A percentile compares a stretch with the other conserved stretches of the same genome.
phyloP scores from a whole-genome alignment of 306 rosid species.

The Fragaria iinumae region DNA sequence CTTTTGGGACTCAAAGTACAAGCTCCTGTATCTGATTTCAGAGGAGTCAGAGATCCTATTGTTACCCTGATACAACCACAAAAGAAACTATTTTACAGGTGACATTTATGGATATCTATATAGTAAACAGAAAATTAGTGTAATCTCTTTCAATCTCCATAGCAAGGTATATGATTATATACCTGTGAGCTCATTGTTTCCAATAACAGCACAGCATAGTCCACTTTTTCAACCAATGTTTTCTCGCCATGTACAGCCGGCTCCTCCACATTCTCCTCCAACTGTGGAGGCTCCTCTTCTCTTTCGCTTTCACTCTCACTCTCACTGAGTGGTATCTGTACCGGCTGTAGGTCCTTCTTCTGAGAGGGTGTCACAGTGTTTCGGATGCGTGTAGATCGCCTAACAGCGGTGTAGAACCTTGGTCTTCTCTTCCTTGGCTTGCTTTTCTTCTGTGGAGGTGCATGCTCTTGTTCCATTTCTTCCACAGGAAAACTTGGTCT shows the following conservation, averaged over 20 bases:
- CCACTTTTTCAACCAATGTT: constrained; percentile 44
- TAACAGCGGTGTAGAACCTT: constrained; percentile 14
- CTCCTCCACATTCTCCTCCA: constrained; percentile 27
- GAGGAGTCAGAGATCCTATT: constrained; percentile 11
- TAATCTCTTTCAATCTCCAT: background rate
- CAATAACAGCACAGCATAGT: constrained; percentile 34
- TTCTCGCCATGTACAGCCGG: constrained; percentile 19
- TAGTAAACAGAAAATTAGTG: background rate
- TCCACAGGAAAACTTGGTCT: background rate
- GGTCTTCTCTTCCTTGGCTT: constrained; percentile 24
- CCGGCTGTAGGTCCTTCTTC: constrained; percentile 19
- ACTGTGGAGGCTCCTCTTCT: constrained; percentile 36
- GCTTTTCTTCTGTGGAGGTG: background rate
- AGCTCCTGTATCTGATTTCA: constrained; percentile 35
- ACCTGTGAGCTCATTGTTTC: constrained; percentile 52
- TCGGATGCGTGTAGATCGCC: constrained; percentile 60
- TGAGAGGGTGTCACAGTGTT: constrained; percentile 10
- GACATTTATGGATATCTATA: background rate
- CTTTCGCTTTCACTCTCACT: constrained; percentile 40
- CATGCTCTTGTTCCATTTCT: constrained; percentile 3
- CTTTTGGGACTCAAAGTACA: constrained; percentile 57
- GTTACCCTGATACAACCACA: constrained; percentile 36
- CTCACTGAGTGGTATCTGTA: constrained; percentile 25
- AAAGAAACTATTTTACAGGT: background rate
- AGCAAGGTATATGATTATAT: background rate